phyloP scores from a whole-genome alignment of 2,329 filamentous ascomycete species.

The Juglanconis oblonga region DNA sequence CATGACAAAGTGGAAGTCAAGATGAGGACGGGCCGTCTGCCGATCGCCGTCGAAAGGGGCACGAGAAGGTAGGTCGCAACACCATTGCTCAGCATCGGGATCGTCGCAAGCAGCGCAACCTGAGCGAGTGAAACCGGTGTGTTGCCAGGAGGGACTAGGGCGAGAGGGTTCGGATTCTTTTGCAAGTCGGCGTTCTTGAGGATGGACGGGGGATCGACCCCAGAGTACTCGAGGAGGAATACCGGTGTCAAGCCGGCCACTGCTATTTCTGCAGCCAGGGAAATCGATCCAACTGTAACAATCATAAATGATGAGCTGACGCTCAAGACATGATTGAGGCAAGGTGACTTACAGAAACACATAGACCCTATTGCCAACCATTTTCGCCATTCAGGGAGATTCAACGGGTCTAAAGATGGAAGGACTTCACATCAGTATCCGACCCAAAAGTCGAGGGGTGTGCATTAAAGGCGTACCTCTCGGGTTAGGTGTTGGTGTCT shows the following conservation, averaged over 20 bases:
- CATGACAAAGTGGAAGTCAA: slow-evolving; percentile 30
- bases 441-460: neutral
- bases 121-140: slow-evolving; percentile 26
- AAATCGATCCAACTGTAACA: neutral
- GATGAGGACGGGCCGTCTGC: slow-evolving; percentile 33
- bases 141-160: slow-evolving; percentile 27
- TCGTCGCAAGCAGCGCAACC: slow-evolving; percentile 30
- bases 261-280: slow-evolving; percentile 7
- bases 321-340: neutral
- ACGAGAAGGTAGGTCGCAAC: slow-evolving; percentile 32
- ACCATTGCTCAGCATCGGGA: slow-evolving; percentile 34
- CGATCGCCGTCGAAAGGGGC: slow-evolving; percentile 34
- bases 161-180: slow-evolving; percentile 19
- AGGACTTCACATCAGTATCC: neutral
- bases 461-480: neutral
- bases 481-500: slow-evolving; percentile 5
- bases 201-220: slow-evolving; percentile 1
- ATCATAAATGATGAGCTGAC: neutral
- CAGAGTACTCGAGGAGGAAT: slow-evolving; percentile 6
- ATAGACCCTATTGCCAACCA: slow-evolving; percentile 2
- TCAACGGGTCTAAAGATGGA: neutral
- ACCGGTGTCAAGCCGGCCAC: slow-evolving; percentile 6
- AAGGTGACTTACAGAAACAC: neutral
- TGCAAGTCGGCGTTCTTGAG: slow-evolving; percentile 4
- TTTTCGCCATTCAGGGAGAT: slow-evolving; percentile 1